Base-by-base conservation (phyloP, 2,329 filamentous ascomycete genomes). In the Arthrobotrys entomopaga region DNA sequence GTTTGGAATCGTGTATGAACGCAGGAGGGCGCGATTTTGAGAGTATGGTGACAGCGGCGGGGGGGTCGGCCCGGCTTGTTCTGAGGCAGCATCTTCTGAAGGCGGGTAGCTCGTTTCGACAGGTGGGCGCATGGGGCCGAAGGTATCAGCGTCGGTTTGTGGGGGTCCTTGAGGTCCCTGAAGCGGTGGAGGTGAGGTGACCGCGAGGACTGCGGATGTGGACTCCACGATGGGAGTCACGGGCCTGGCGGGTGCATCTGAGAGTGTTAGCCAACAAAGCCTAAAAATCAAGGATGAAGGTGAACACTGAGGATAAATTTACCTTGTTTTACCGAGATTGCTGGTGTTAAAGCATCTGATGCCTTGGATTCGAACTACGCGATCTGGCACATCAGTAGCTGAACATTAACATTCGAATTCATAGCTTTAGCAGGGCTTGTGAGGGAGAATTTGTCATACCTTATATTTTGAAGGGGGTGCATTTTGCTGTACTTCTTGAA, bases 1-100 rank as follows among this genome's bases (percentile, higher is more conserved):
- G 2, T 87, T 84, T 1, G 91, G 91, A 49, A 94, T 85, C 22
- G 91, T 95, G 48, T 94, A 86, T 78, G 90, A 86, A 77, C 89
- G 89, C 15, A 92, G 83, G 20, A 88, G 82, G 26, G 87, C 84
- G 77, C 90, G 88, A 73, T 85, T 86, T 53, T 86, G 83, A 0
- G 89, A 87, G 82, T 92, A 92, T 0, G 90, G 90, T 0, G 90
- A 93, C n/a, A 79, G 79, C 2, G 84, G 81, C 0, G 83, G 46
- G 5, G 43, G 16, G 8, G n/a, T 48, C 8, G 43, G 83, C 11
- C 79, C 78, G 7, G 78, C 78, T 20, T 74, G 74, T 46, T 79
- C 77, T 34, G 80, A 77, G 16, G 69, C 22, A 7, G 53, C 54
- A 49, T 60, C 75, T 61, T 54, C 77, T 70, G 60, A 74, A 34